Percentiles rank a stretch among this genome's conserved stretches.
These are phyloP conservation scores for Camillea tinctor DNA, from an alignment of 2,329 filamentous ascomycete species.

Conservation along the genomic window DNA sequence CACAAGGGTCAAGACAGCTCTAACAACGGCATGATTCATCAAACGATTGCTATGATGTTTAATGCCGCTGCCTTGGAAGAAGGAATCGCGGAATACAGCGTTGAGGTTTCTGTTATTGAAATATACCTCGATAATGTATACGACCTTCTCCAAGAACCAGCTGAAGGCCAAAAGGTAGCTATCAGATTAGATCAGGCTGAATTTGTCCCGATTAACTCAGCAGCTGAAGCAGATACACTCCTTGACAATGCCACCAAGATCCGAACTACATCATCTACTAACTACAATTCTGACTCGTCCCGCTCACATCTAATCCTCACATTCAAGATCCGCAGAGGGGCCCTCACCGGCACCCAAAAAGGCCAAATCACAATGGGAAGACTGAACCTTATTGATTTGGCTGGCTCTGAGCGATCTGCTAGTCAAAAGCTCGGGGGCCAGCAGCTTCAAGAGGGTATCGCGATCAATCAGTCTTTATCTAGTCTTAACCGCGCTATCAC, in stretches of 20 bases:
- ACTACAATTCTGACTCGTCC: constrained; percentile 87
- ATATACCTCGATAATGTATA: constrained; percentile 96
- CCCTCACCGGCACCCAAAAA: constrained; percentile 57
- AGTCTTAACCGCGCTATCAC: constrained; percentile 95
- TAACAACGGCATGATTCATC: constrained; percentile 86
- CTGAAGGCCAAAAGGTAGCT: constrained; percentile 78
- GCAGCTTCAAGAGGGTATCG: constrained; percentile 86
- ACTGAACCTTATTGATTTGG: constrained; percentile 92
- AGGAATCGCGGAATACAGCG: constrained; percentile 71
- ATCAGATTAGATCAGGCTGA: constrained; percentile 68
- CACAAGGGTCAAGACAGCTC: constrained; percentile 36
- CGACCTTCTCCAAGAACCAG: constrained; percentile 62
- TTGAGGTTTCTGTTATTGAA: constrained; percentile 93
- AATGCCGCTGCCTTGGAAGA: constrained; percentile 76
- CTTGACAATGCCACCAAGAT: constrained; percentile 76
- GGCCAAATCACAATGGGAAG: constrained; percentile 83
- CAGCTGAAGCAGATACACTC: constrained; percentile 58
- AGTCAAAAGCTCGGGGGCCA: constrained; percentile 82
- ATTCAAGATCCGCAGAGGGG: constrained; percentile 16
- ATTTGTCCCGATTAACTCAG: constrained; percentile 58
- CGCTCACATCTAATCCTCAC: constrained; percentile 93
- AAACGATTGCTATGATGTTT: constrained; percentile 86
- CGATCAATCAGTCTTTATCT: constrained; percentile 89
- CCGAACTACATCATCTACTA: constrained; percentile 85
- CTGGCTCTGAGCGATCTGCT: constrained; percentile 81